These are phyloP conservation scores for Aspergillus versicolor DNA, from an alignment of 2,329 filamentous ascomycete species.

Conservation along the genomic window DNA sequence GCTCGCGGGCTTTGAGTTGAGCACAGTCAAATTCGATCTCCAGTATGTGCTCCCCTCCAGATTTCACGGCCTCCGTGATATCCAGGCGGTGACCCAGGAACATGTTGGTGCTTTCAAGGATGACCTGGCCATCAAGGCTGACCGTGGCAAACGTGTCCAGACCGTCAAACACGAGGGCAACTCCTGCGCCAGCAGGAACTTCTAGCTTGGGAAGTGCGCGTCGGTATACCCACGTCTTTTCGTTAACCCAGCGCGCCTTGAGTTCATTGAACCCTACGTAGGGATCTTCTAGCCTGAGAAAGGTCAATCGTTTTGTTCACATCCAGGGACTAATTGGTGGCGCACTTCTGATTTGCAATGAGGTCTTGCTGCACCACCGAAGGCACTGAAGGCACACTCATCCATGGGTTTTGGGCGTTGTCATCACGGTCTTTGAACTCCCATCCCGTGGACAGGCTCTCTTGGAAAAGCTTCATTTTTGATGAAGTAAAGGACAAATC, in stretches of 20 bases:
- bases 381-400: slow-evolving; percentile 37
- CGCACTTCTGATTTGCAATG: slow-evolving; percentile 38
- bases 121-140: slow-evolving; percentile 63
- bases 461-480: slow-evolving; percentile 17
- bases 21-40: slow-evolving; percentile 53
- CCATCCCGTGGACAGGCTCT: slow-evolving; percentile 35
- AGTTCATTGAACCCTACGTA: slow-evolving; percentile 74
- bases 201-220: slow-evolving; percentile 54
- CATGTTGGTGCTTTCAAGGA: slow-evolving; percentile 76
- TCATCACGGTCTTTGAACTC: slow-evolving; percentile 36
- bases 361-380: slow-evolving; percentile 44
- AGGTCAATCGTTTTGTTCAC: too few species aligned
- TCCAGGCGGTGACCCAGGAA: slow-evolving; percentile 71
- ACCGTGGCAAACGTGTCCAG: slow-evolving; percentile 78
- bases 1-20: slow-evolving; percentile 43
- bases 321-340: accelerated
- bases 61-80: slow-evolving; percentile 54
- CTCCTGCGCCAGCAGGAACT: slow-evolving; percentile 48
- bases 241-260: slow-evolving; percentile 72
- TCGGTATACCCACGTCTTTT: slow-evolving; percentile 68
- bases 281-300: slow-evolving; percentile 53
- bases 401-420: slow-evolving; percentile 31
- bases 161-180: slow-evolving; percentile 70
- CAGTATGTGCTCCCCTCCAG: slow-evolving; percentile 40
- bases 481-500: neutral